Evolutionary conservation across 1,139 yeast species (phyloP), one percentile per base, ranked within the genome.

Genomic region (Hemisphaericaspora lyxosophila): DNA sequence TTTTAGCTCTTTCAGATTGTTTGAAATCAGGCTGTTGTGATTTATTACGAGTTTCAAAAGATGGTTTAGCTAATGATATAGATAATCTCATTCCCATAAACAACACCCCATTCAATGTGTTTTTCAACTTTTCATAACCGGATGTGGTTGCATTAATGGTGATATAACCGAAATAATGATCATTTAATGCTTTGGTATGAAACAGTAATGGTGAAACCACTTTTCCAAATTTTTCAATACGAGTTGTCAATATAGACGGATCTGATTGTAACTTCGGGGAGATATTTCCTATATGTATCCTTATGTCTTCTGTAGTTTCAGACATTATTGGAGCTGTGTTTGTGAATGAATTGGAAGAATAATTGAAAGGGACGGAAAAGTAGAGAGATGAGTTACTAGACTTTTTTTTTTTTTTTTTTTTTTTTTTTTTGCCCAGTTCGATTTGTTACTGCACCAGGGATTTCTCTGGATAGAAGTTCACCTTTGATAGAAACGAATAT

Each of bases 21-120:
- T 63, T 55, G 3, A 48, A 46, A 40, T 67, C 72, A n/a, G 62
- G 64, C 34, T 53, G 50, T 6, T 55, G 42, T 46, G 73, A 83
- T n/a, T n/a, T n/a, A n/a, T n/a, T n/a, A 26, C 62, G 53, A 24
- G 66, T 68, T 18, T 60, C 41, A 43, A 49, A 70, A 5, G 48
- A 46, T 4, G 63, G 59, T 34, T 63, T 67, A 16, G 83, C 82
- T 32, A 51, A 53, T 31, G 72, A 78, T 5, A 90, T 63, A 1
- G 68, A 64, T 28, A 90, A 62, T 43, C 74, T 78, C 35, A 82
- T 70, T 1, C 95, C 96, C 73, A 85, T 87, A 59, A 75, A 90
- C 28, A 73, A 73, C 1, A 83, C 76, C 16, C 90, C 94, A 55
- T 86, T 75, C 44, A 86, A 73, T 1, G 84, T 66, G 5, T 64